Percentiles rank a stretch among this genome's conserved stretches.
These are phyloP conservation scores for Carex cristatella DNA, from an alignment of 176 grass and related monocot genomes.

Conservation along the genomic window DNA sequence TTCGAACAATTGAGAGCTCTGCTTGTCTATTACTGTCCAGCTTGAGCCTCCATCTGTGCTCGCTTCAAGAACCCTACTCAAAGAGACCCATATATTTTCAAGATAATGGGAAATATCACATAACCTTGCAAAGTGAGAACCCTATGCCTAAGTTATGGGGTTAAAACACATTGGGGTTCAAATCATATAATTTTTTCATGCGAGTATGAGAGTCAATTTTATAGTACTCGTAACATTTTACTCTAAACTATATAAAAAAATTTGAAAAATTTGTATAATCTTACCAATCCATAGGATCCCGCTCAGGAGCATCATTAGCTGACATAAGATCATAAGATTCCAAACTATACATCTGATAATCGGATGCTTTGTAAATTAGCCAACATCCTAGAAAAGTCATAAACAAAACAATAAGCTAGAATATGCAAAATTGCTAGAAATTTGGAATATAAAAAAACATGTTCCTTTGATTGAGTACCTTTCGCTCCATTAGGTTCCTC, in stretches of 20 bases:
- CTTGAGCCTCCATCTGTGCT: constrained; percentile 57
- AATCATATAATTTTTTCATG: no score
- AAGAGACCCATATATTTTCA: neutral
- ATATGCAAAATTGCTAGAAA: neutral
- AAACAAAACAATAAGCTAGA: constrained; percentile 26
- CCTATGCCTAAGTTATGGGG: neutral
- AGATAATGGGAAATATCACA: neutral
- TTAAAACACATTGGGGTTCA: no score
- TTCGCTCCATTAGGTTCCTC: constrained; percentile 95
- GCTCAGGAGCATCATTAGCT: constrained; percentile 84
- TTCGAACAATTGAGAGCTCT: constrained; percentile 54
- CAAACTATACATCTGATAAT: constrained; percentile 53
- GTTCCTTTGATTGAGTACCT: constrained; percentile 34
- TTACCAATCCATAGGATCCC: constrained; percentile 96
- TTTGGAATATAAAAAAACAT: neutral
- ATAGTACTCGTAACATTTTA: no score
- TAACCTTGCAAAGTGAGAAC: neutral
- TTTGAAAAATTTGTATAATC: constrained; percentile 9
- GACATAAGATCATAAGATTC: constrained; percentile 84
- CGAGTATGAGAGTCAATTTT: no score
- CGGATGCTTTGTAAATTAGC: constrained; percentile 63
- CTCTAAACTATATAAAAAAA: no score
- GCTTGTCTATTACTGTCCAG: constrained; percentile 56
- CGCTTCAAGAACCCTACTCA: constrained; percentile 71
- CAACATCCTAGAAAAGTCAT: constrained; percentile 60